phyloP scores from a whole-genome alignment of 116 monocot genomes.

The Iris pallida region DNA sequence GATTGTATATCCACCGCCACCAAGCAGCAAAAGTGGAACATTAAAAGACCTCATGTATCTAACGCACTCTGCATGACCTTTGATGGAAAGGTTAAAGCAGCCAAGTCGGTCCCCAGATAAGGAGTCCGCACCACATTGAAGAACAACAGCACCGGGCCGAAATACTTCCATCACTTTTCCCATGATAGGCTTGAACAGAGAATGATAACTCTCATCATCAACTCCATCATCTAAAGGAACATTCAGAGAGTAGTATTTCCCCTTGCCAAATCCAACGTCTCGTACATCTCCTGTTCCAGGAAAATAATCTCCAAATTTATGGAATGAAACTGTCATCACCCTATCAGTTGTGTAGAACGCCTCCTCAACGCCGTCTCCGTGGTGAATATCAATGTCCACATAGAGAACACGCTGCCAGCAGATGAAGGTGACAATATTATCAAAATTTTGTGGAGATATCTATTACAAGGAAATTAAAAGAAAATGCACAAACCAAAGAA shows the following conservation, averaged over 20 bases:
- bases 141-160: slow-evolving; percentile 61
- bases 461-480: background rate
- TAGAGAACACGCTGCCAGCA: slow-evolving; percentile 59
- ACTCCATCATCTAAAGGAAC: slow-evolving; percentile 74
- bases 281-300: slow-evolving; percentile 64
- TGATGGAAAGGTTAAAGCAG: slow-evolving; percentile 62
- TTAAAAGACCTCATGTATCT: slow-evolving; percentile 63
- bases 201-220: slow-evolving; percentile 67
- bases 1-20: slow-evolving; percentile 76
- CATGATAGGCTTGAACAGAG: slow-evolving; percentile 63
- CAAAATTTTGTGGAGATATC: background rate
- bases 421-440: background rate
- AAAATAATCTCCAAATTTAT: slow-evolving; percentile 72
- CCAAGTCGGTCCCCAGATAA: slow-evolving; percentile 65
- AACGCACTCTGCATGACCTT: slow-evolving; percentile 63
- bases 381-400: slow-evolving; percentile 78
- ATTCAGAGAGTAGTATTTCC: slow-evolving; percentile 74
- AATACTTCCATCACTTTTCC: slow-evolving; percentile 72
- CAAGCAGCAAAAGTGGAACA: slow-evolving; percentile 55
- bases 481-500: background rate
- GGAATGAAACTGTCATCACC: slow-evolving; percentile 80
- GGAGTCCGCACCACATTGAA: slow-evolving; percentile 76
- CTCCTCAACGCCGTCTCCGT: slow-evolving; percentile 80
- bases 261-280: slow-evolving; percentile 46
- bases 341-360: slow-evolving; percentile 79